Evolutionary conservation across 2,329 filamentous ascomycete genomes (phyloP).

Genomic region (Xylaria sp.): DNA sequence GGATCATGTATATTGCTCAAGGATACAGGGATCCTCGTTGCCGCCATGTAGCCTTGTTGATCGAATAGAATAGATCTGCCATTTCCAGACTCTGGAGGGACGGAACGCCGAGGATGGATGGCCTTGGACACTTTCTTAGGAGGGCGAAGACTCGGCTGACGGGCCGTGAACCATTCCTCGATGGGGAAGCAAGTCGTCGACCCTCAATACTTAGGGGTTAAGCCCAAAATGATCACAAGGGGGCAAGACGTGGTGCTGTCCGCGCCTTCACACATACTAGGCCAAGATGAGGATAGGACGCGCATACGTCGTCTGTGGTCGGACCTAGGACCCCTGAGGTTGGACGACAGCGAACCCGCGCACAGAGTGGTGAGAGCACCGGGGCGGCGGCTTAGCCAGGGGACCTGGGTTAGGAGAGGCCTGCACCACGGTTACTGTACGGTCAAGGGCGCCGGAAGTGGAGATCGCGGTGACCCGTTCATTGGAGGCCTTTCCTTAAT

Average conservation of each 20-base stretch:
- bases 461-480: constrained; percentile 26
- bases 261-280: constrained; percentile 21
- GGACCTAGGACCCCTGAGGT: constrained; percentile 8
- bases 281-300: constrained; percentile 30
- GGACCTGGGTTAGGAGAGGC: background rate
- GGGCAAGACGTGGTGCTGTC: constrained; percentile 16
- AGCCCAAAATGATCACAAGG: constrained; percentile 18
- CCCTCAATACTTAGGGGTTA: constrained; percentile 25
- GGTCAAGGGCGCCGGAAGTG: constrained; percentile 33
- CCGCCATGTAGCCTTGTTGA: constrained; percentile 7
- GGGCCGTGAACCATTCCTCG: constrained; percentile 35
- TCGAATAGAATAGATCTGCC: constrained; percentile 21
- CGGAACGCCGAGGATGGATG: constrained; percentile 18
- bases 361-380: constrained; percentile 1
- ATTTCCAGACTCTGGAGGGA: constrained; percentile 35
- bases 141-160: constrained; percentile 37
- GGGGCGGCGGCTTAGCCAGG: constrained; percentile 19
- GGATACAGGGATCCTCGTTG: constrained; percentile 2
- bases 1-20: constrained; percentile 8
- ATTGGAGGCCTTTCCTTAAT: constrained; percentile 45
- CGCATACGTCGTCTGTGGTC: constrained; percentile 10
- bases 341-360: constrained; percentile 2
- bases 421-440: constrained; percentile 2
- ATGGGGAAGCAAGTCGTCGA: constrained; percentile 24
- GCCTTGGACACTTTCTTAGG: constrained; percentile 20